Percentiles rank a stretch among this genome's conserved stretches.
Conservation (phyloP, 2,329 filamentous ascomycete species). For the Talaromyces sp. region DNA sequence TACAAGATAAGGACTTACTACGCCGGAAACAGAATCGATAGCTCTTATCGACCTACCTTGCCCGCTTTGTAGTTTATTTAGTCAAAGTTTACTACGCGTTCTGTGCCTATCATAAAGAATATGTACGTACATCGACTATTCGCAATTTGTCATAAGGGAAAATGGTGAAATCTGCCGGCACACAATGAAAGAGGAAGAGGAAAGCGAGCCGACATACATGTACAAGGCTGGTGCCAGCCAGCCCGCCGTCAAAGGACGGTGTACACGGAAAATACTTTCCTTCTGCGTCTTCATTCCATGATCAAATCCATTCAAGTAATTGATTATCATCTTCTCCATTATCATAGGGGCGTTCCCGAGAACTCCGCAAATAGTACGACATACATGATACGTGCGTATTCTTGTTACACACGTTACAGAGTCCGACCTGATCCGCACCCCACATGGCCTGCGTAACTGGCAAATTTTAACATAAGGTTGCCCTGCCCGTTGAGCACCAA, state of each 20-base stretch:
- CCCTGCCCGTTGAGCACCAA: constrained; percentile 7
- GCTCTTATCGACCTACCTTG: constrained; percentile 4
- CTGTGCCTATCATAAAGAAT: not conserved
- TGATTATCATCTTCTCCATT: not conserved
- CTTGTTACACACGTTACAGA: not conserved
- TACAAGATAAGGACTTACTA: not conserved
- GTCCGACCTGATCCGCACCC: constrained; percentile 4
- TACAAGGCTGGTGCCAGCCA: not conserved
- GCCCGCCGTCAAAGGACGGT: not conserved
- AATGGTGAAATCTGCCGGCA: not conserved
- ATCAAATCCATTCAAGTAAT: constrained; percentile 5
- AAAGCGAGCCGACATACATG: constrained; percentile 3
- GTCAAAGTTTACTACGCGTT: not conserved
- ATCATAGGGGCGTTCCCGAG: not conserved
- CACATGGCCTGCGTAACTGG: not conserved
- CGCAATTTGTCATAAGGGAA: not conserved
- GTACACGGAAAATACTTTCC: not conserved
- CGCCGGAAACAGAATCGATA: not conserved
- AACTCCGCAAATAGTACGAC: not conserved
- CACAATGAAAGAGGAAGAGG: not conserved
- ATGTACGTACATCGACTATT: not conserved
- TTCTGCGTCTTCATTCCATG: not conserved
- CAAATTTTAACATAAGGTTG: constrained; percentile 6
- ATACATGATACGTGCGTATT: not conserved
- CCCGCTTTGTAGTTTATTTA: not conserved